A percentile compares a stretch with the other conserved stretches of the same genome.
phyloP scores from a whole-genome alignment of 1,139 yeast genomes.

The Yamadazyma sp. region DNA sequence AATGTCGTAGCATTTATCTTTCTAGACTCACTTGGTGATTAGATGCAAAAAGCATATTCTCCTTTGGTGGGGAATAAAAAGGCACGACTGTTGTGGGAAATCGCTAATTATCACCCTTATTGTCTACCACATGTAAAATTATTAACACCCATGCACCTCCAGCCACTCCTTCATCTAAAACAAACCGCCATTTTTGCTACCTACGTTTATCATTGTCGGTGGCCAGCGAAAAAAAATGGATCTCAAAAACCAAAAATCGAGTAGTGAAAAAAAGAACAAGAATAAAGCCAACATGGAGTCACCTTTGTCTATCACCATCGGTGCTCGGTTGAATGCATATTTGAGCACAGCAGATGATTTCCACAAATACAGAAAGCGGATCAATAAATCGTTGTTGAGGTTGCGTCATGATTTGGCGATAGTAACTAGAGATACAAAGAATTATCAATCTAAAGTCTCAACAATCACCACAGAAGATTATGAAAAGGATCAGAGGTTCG shows the following conservation, averaged over 20 bases:
- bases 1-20: too few species aligned
- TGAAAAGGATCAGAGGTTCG: slow-evolving; percentile 44
- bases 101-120: too few species aligned
- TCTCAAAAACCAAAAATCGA: neutral
- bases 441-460: slow-evolving; percentile 45
- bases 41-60: too few species aligned
- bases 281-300: slow-evolving; percentile 22
- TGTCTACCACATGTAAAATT: too few species aligned
- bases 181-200: too few species aligned
- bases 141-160: too few species aligned
- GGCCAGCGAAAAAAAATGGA: slow-evolving; percentile 1
- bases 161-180: too few species aligned
- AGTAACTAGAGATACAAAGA: slow-evolving; percentile 58
- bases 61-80: too few species aligned
- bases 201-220: too few species aligned
- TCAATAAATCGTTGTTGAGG: slow-evolving; percentile 50
- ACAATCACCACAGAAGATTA: slow-evolving; percentile 49
- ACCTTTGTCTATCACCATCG: slow-evolving; percentile 46
- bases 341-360: slow-evolving; percentile 53
- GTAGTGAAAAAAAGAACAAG: too few species aligned
- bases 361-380: slow-evolving; percentile 46
- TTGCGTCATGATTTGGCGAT: slow-evolving; percentile 58
- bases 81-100: too few species aligned
- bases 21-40: too few species aligned
- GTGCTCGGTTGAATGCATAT: slow-evolving; percentile 48